Conservation (phyloP, 208 protist species). For the Naegleria gruberi region DNA sequence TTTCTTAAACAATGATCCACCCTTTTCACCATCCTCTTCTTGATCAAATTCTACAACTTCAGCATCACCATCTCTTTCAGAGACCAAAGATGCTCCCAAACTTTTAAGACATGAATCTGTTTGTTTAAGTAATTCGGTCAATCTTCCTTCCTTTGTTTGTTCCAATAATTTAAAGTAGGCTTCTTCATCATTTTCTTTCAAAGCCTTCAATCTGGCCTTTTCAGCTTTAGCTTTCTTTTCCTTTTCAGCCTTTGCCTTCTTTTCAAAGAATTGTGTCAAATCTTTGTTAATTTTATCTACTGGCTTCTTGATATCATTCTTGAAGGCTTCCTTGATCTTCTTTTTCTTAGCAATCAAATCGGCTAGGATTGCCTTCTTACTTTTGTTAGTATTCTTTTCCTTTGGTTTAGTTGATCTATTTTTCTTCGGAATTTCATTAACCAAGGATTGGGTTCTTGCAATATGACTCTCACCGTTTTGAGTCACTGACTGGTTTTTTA, state of each 20-base stretch:
- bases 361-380: not conserved
- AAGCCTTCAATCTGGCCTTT: not conserved
- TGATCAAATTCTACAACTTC: not conserved
- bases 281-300: not conserved
- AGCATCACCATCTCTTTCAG: not conserved
- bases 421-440: not conserved
- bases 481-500: not conserved
- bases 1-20: not conserved
- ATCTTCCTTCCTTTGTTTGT: not conserved
- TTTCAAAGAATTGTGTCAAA: not conserved
- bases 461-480: not conserved
- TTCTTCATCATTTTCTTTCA: conserved; percentile 15
- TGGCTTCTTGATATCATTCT: not conserved
- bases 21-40: not conserved
- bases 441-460: not conserved
- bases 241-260: not conserved
- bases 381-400: not conserved
- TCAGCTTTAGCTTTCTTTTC: conserved; percentile 7
- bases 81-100: not conserved
- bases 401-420: not conserved
- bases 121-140: not conserved
- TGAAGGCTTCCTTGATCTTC: not conserved
- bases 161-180: conserved; percentile 3
- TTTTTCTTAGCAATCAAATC: not conserved
- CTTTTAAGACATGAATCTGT: not conserved